Conservation (phyloP, 176 grass and related monocot species). For the Hyparrhenia diplandra region DNA sequence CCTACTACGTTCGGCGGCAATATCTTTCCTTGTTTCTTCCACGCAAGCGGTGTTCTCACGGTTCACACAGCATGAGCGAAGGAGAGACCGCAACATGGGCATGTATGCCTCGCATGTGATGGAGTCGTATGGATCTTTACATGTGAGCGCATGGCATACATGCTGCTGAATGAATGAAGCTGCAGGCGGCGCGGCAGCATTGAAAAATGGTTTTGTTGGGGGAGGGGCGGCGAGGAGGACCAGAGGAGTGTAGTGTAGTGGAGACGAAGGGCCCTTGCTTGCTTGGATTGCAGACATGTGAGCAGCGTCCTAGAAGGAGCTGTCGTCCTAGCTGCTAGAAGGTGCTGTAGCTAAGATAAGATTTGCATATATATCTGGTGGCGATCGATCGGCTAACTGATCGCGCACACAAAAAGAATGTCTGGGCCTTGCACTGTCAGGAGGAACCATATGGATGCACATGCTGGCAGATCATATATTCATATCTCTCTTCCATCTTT, state of each 20-base stretch:
- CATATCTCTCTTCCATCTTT: slow-evolving; percentile 30
- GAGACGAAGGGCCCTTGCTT: not conserved
- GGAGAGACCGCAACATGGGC: slow-evolving; percentile 25
- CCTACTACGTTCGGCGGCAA: not conserved
- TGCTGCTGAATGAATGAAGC: not conserved
- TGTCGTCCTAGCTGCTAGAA: not conserved
- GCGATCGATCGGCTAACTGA: not conserved
- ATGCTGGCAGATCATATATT: slow-evolving; percentile 29
- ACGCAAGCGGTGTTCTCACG: not conserved
- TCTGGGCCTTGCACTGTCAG: slow-evolving; percentile 22
- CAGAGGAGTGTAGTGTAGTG: not conserved
- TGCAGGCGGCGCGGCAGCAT: not conserved
- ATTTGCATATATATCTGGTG: slow-evolving; percentile 44
- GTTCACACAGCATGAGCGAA: not conserved
- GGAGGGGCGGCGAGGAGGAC: not conserved
- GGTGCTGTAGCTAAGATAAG: slow-evolving; percentile 36
- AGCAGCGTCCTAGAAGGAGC: slow-evolving; percentile 34
- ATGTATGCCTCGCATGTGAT: slow-evolving; percentile 42
- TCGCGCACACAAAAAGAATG: slow-evolving; percentile 47
- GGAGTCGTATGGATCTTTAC: slow-evolving; percentile 26
- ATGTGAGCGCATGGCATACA: slow-evolving; percentile 34
- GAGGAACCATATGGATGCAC: slow-evolving; percentile 42
- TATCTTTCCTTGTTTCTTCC: not conserved
- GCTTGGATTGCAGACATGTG: slow-evolving; percentile 43
- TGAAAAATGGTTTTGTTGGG: slow-evolving; percentile 19